These are phyloP conservation scores for Dentipellis sp. DNA, from an alignment of 768 basidiomycete species.

Conservation along the genomic window DNA sequence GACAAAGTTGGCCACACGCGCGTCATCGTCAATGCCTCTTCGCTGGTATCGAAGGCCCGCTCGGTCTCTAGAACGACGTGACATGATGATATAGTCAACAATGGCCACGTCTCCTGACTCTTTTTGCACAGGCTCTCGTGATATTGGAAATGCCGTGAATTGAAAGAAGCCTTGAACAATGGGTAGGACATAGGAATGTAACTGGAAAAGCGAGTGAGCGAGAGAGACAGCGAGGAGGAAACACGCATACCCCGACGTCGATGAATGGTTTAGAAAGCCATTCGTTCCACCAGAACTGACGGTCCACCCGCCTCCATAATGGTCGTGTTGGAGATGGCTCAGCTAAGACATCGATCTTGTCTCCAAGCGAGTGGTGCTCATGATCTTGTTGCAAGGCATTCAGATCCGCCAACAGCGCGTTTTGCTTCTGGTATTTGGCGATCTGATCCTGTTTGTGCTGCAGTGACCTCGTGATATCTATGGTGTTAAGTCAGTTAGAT, in stretches of 20 bases:
- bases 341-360: conserved; percentile 40
- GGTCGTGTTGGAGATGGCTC: conserved; percentile 78
- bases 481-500: neutral
- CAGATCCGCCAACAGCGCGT: conserved; percentile 51
- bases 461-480: conserved; percentile 77
- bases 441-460: conserved; percentile 71
- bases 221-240: neutral
- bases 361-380: conserved; percentile 21
- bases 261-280: conserved; percentile 77
- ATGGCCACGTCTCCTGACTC: conserved; percentile 28
- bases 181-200: conserved; percentile 82
- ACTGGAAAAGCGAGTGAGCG: conserved; percentile 27
- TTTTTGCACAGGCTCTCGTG: conserved; percentile 33
- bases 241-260: conserved; percentile 65
- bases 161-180: conserved; percentile 94
- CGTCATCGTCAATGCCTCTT: conserved; percentile 87
- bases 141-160: conserved; percentile 55
- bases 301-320: conserved; percentile 85
- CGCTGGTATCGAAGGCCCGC: conserved; percentile 93
- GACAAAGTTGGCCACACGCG: conserved; percentile 92
- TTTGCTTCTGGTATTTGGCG: conserved; percentile 45
- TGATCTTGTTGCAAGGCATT: conserved; percentile 32
- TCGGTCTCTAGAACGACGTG: conserved; percentile 78
- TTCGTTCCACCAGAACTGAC: conserved; percentile 96
- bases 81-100: conserved; percentile 77